Evolutionary conservation across 495 filamentous ascomycete genomes (phyloP).

Genomic region (Penicillium psychrofluorescens): DNA sequence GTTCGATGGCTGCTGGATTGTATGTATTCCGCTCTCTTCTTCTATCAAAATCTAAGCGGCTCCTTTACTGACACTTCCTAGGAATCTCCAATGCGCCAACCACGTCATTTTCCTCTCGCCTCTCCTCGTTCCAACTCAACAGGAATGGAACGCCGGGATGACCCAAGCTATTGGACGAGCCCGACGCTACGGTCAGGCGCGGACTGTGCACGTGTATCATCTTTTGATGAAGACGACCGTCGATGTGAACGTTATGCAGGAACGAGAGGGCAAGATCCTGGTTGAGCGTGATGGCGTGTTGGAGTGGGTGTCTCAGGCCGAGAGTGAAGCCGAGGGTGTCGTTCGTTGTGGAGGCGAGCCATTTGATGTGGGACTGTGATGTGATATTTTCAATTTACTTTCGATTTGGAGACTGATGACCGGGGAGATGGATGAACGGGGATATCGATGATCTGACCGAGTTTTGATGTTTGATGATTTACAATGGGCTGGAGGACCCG

Average conservation of each 20-base stretch:
- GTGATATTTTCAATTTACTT: not conserved
- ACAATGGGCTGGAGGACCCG: too few relatives aligned
- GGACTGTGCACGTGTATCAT: conserved; percentile 61
- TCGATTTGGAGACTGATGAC: not conserved
- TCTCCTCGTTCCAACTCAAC: conserved; percentile 43
- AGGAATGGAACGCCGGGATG: conserved; percentile 53
- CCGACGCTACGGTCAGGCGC: conserved; percentile 60
- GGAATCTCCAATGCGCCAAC: conserved; percentile 68
- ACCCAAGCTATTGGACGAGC: conserved; percentile 67
- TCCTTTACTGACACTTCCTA: conserved; percentile 13
- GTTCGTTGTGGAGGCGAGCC: not conserved
- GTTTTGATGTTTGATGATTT: too few relatives aligned
- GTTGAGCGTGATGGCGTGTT: conserved; percentile 14
- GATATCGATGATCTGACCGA: too few relatives aligned
- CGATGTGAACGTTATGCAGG: conserved; percentile 61
- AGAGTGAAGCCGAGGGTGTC: conserved; percentile 8
- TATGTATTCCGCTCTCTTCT: conserved; percentile 13
- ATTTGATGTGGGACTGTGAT: conserved; percentile 4
- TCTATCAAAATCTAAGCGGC: not conserved
- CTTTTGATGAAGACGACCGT: conserved; percentile 57
- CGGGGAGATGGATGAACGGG: too few relatives aligned
- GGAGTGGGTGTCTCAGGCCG: conserved; percentile 2
- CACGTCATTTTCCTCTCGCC: conserved; percentile 72
- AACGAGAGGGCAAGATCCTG: conserved; percentile 22
- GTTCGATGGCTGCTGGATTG: conserved; percentile 61